Conservation (phyloP, 306 rosid species). For the Parietaria judaica region DNA sequence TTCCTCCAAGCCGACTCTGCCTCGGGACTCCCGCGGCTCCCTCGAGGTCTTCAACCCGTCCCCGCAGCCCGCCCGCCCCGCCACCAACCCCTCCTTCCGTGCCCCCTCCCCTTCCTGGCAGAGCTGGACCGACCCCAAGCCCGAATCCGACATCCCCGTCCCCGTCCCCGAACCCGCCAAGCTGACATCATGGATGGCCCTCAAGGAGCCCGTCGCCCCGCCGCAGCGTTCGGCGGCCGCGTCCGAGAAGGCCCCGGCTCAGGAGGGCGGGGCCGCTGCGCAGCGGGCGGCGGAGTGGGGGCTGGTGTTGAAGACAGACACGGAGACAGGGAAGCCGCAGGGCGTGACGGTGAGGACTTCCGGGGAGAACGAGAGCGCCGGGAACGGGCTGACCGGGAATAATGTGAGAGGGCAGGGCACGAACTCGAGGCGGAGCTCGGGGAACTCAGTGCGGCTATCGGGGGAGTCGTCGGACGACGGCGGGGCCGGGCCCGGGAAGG, state of each 20-base stretch:
- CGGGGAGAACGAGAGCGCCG: conserved; percentile 49
- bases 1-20: conserved; percentile 35
- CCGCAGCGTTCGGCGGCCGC: conserved; percentile 11
- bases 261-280: conserved; percentile 44
- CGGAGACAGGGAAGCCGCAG: conserved; percentile 74
- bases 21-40: conserved; percentile 74
- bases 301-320: conserved; percentile 60
- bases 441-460: background rate
- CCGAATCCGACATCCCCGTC: conserved; percentile 3
- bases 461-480: conserved; percentile 57
- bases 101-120: conserved; percentile 37
- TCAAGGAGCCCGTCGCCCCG: conserved; percentile 30
- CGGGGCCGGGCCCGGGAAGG: conserved; percentile 19
- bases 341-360: conserved; percentile 62
- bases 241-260: conserved; percentile 2
- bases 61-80: conserved; percentile 20
- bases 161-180: conserved; percentile 17
- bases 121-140: conserved; percentile 35
- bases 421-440: conserved; percentile 52
- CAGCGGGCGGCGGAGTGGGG: conserved; percentile 98
- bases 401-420: conserved; percentile 37
- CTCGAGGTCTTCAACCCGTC: conserved; percentile 90
- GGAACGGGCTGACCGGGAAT: conserved; percentile 2
- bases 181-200: conserved; percentile 82
- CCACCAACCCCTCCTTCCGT: conserved; percentile 24